Conservation (phyloP, 331 rosid species). For the Pyracantha coccinea region DNA sequence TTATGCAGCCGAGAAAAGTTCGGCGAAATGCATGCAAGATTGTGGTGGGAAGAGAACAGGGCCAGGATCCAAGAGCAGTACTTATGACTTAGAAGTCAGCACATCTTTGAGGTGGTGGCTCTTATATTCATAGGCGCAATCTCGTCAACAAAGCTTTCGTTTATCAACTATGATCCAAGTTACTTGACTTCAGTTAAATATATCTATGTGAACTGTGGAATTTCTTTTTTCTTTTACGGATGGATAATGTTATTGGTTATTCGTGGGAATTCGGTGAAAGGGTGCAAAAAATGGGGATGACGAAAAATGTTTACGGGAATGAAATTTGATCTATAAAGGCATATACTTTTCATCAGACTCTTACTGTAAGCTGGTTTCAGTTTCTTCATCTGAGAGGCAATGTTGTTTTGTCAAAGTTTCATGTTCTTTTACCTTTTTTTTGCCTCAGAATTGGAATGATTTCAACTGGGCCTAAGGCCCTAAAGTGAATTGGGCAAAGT, state of each 20-base stretch:
- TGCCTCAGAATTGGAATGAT: no score
- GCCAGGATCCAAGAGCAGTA: slow-evolving; percentile 91
- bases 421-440: no score
- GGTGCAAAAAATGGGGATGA: slow-evolving; percentile 15
- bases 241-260: slow-evolving; percentile 26
- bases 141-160: slow-evolving; percentile 20
- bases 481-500: background rate
- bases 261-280: slow-evolving; percentile 24
- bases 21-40: slow-evolving; percentile 81
- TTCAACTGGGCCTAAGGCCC: no score
- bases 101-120: background rate
- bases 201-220: slow-evolving; percentile 32
- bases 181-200: slow-evolving; percentile 9
- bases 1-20: slow-evolving; percentile 77
- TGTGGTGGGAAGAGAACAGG: slow-evolving; percentile 95
- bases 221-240: background rate
- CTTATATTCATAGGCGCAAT: slow-evolving; percentile 3
- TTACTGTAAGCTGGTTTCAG: background rate
- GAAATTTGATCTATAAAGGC: slow-evolving; percentile 24
- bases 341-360: slow-evolving; percentile 6
- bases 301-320: slow-evolving; percentile 26
- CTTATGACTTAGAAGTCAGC: slow-evolving; percentile 35
- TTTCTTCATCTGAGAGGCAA: background rate
- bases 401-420: background rate
- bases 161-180: slow-evolving; percentile 10